These are phyloP conservation scores for Yamadazyma siamensis DNA, from an alignment of 1,139 yeast genomes.

Conservation along the genomic window DNA sequence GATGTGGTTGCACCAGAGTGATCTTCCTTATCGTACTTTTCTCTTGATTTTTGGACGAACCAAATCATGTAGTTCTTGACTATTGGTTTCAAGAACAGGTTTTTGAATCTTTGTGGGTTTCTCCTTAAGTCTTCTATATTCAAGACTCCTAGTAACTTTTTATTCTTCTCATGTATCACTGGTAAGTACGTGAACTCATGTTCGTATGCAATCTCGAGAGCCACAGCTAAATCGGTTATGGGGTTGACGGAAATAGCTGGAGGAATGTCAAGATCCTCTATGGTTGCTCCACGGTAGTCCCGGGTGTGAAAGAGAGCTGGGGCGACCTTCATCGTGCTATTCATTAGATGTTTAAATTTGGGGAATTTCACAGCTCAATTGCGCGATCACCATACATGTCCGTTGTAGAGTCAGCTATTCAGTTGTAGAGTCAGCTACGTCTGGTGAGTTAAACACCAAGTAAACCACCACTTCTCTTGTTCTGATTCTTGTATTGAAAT, in stretches of 20 bases:
- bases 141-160: conserved; percentile 53
- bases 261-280: conserved; percentile 59
- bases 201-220: conserved; percentile 50
- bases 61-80: conserved; percentile 41
- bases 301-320: conserved; percentile 26
- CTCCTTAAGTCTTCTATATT: conserved; percentile 45
- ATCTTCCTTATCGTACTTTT: conserved; percentile 24
- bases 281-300: conserved; percentile 52
- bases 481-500: no score
- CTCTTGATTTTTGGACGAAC: conserved; percentile 39
- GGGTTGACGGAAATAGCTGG: conserved; percentile 61
- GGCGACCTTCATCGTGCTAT: conserved; percentile 5
- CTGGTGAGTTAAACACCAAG: no score
- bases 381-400: not conserved
- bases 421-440: no score
- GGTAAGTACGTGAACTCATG: conserved; percentile 57
- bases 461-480: no score
- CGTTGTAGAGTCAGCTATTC: no score
- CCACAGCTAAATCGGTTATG: conserved; percentile 46
- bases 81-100: conserved; percentile 26
- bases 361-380: conserved; percentile 1
- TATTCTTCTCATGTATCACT: conserved; percentile 49
- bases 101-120: conserved; percentile 19
- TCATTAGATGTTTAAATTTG: conserved; percentile 1
- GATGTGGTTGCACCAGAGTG: conserved; percentile 8